A percentile compares a stretch with the other conserved stretches of the same genome.
Conservation (phyloP, 139 green algal genomes). For the Marvania coccoides region DNA sequence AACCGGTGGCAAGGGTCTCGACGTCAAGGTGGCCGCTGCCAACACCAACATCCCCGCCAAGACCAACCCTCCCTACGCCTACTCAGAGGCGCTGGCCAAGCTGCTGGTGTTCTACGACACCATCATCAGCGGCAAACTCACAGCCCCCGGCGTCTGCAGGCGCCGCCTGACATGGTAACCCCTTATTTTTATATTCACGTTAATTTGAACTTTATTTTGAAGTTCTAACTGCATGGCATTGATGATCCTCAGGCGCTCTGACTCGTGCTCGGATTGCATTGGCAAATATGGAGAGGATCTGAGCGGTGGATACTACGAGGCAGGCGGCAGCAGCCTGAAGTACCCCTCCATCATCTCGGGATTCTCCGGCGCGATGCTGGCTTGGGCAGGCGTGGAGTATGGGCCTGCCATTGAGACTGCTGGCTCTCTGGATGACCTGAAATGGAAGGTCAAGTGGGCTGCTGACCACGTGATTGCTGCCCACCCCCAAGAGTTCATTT, state of each 20-base stretch:
- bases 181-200: too few species aligned
- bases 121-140: constrained; percentile 12
- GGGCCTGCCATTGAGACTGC: background rate
- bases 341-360: constrained; percentile 9
- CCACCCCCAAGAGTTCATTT: constrained; percentile 2
- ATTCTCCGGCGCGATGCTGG: background rate
- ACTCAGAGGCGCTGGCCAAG: constrained; percentile 16
- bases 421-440: background rate
- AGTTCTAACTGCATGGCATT: too few species aligned
- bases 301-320: constrained; percentile 25
- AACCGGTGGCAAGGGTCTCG: constrained; percentile 17
- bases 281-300: constrained; percentile 31
- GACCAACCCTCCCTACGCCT: constrained; percentile 1
- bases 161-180: constrained; percentile 12
- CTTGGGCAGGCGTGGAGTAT: background rate
- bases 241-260: too few species aligned
- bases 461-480: constrained; percentile 19
- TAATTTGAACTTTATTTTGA: too few species aligned
- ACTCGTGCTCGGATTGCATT: background rate
- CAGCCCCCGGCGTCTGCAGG: background rate
- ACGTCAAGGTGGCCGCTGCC: constrained; percentile 7
- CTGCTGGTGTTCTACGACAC: constrained; percentile 10
- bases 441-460: constrained; percentile 17
- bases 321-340: constrained; percentile 19
- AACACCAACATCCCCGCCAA: constrained; percentile 4